Conservation (phyloP, 2,329 filamentous ascomycete species). For the Penicillium sp. region DNA sequence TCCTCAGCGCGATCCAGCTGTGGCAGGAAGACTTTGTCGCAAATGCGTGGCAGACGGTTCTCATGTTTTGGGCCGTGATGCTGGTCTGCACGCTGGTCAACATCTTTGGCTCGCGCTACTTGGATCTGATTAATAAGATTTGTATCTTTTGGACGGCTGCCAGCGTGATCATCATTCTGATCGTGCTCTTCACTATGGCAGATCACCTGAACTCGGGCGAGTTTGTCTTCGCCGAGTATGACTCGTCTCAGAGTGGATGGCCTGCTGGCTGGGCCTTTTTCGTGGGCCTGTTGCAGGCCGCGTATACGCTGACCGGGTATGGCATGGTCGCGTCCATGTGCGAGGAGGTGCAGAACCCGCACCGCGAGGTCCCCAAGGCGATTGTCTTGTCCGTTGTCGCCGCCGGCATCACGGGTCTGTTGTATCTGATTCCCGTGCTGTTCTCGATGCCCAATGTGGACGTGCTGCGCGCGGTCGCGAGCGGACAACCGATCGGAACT, state of each 20-base stretch:
- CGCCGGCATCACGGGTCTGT: constrained; percentile 64
- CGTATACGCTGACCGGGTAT: constrained; percentile 56
- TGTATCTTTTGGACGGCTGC: constrained; percentile 72
- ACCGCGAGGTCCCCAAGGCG: constrained; percentile 69
- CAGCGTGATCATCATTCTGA: constrained; percentile 68
- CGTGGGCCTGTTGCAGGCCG: constrained; percentile 68
- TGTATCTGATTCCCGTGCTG: constrained; percentile 72
- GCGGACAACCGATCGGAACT: constrained; percentile 73
- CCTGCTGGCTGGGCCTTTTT: constrained; percentile 72
- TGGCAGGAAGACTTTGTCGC: constrained; percentile 70
- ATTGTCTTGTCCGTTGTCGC: constrained; percentile 70
- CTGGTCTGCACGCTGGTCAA: constrained; percentile 65
- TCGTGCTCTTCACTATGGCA: constrained; percentile 63
- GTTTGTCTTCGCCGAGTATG: constrained; percentile 70
- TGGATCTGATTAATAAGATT: constrained; percentile 71
- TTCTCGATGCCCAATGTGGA: constrained; percentile 73
- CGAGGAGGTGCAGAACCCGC: constrained; percentile 70
- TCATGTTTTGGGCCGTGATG: constrained; percentile 74
- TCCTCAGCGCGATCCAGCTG: constrained; percentile 67
- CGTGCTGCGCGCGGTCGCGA: constrained; percentile 65
- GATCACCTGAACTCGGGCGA: constrained; percentile 59
- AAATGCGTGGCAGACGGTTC: constrained; percentile 68
- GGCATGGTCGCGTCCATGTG: constrained; percentile 74
- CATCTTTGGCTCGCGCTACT: constrained; percentile 62
- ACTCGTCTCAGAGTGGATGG: constrained; percentile 67